A percentile compares a stretch with the other conserved stretches of the same genome.
Conservation (phyloP, 176 grass and related monocot genomes). For the Pontederia paniculata region DNA sequence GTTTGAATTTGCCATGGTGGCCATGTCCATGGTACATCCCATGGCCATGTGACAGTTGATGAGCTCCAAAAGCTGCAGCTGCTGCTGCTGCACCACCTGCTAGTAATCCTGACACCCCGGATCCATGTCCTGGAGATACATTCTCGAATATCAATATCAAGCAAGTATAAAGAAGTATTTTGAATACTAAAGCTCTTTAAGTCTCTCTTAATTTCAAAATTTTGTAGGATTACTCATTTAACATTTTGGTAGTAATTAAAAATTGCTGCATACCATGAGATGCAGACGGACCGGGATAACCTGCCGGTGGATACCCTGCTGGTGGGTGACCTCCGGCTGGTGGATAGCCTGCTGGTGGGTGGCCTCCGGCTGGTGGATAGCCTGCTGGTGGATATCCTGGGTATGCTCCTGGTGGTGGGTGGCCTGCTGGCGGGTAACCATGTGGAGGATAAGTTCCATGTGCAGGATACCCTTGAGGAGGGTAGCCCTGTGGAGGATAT, state of each 20-base stretch:
- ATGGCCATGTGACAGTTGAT: constrained; percentile 17
- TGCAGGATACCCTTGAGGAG: not conserved
- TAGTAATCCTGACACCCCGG: constrained; percentile 5
- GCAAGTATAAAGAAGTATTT: not conserved
- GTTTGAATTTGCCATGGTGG: constrained; percentile 18
- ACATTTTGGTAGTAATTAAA: not conserved
- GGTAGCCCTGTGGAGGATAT: constrained; percentile 19
- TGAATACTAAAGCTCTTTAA: not conserved
- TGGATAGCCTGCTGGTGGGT: constrained; percentile 13
- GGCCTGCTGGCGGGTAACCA: constrained; percentile 3
- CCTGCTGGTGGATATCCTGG: not conserved
- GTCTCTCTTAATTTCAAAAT: not conserved
- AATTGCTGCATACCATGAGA: constrained; percentile 13
- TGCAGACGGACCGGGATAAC: not conserved
- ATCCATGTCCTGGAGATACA: constrained; percentile 18
- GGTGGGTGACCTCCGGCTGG: not conserved
- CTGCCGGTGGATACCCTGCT: not conserved
- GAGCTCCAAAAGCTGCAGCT: constrained; percentile 24
- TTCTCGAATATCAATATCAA: not conserved
- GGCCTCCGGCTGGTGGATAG: not conserved
- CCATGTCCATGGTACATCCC: constrained; percentile 13
- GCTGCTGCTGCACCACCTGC: constrained; percentile 23
- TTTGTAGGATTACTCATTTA: not conserved
- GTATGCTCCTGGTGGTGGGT: constrained; percentile 10
- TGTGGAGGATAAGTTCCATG: not conserved